Evolutionary conservation across 1,284 basidiomycete species (phyloP), one percentile per base, ranked within the genome.

Genomic region (Chiua sp.): DNA sequence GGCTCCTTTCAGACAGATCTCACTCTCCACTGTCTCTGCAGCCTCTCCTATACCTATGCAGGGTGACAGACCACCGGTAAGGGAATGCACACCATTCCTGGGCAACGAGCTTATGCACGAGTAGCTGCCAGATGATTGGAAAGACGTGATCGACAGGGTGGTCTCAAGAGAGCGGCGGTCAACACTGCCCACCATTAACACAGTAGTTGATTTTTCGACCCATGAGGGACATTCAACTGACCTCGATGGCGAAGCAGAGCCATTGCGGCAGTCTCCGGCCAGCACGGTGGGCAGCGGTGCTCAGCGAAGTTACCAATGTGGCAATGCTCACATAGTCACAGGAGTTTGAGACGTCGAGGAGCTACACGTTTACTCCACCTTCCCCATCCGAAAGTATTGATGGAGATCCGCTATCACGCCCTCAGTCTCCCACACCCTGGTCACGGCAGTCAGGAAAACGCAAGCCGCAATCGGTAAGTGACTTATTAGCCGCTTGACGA

Each of bases 41-140:
- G 56, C 57, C 47, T 57, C 73, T 51, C 10, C 42, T 22, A 6
- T 44, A 44, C 67, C 65, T 49, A 51, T 68, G 39, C 63, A 69
- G 50, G 70, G 71, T 61, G 79, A 80, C 55, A 68, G 75, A 57
- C 83, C 83, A 56, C 83, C 83, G 47, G 83, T 85, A 62, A 64
- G 81, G 62, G 37, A 39, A 32, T 55, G 4, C 20, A 42, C 32
- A 18, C 32, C n/a, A 28, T 53, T 51, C 32, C 51, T 37, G 50
- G 55, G 52, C 47, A 57, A 57, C 39, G 39, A 33, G 42, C 63
- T 65, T 39, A 67, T 61, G 37, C 62, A n/a, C 50, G 56, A 66
- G 61, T 63, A 86, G 84, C 73, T 84, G 42, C 85, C 86, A 7
- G 70, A 75, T 30, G 79, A 86, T 64, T 84, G 82, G 82, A 77